Conservation (phyloP, 1,284 basidiomycete genomes). For the Puccinia hordei region DNA sequence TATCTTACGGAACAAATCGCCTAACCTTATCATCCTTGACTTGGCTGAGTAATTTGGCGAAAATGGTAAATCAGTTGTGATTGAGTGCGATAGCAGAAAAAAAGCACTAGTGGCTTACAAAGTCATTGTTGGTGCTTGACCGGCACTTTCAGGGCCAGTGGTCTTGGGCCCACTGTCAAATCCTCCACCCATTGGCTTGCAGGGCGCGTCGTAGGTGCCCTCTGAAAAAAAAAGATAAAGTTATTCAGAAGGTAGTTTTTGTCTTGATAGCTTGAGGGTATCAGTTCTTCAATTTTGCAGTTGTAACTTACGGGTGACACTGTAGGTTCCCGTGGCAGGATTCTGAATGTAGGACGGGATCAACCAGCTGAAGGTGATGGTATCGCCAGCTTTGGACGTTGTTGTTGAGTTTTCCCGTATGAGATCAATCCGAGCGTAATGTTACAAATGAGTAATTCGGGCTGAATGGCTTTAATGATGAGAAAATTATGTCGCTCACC, state of each 20-base stretch:
- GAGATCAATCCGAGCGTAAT: not conserved
- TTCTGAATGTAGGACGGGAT: conserved; percentile 48
- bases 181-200: conserved; percentile 30
- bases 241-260: not conserved
- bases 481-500: conserved; percentile 1
- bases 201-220: conserved; percentile 26
- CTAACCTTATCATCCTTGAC: conserved; percentile 39
- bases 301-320: conserved; percentile 33
- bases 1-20: not conserved
- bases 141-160: conserved; percentile 33
- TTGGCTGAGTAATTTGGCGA: conserved; percentile 4
- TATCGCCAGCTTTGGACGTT: conserved; percentile 23
- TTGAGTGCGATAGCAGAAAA: not conserved
- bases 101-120: conserved; percentile 30
- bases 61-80: not conserved
- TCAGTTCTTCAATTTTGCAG: not conserved
- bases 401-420: not conserved
- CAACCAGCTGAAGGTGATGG: conserved; percentile 44
- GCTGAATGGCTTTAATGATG: not conserved
- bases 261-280: not conserved
- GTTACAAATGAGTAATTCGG: not conserved
- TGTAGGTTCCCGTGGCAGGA: conserved; percentile 40
- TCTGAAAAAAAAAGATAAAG: not conserved
- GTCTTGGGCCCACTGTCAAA: conserved; percentile 46
- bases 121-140: conserved; percentile 33